These are phyloP conservation scores for Paraconiothyrium brasiliense DNA, from an alignment of 2,329 filamentous ascomycete species.

Conservation along the genomic window DNA sequence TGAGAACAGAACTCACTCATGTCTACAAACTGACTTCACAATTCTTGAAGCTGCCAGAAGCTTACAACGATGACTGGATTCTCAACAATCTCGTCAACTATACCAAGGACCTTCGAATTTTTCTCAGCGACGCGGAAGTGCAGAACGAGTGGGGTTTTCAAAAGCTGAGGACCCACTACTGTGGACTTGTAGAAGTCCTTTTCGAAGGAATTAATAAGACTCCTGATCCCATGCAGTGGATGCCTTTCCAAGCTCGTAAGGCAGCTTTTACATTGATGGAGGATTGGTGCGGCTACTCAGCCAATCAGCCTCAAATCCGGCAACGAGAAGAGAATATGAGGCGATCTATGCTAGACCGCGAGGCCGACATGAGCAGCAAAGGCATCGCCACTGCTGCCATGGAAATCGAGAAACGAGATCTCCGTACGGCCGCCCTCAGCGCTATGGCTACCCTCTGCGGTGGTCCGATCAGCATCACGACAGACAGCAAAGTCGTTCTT, in stretches of 20 bases:
- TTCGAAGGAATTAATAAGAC: conserved; percentile 91
- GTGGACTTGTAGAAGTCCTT: conserved; percentile 89
- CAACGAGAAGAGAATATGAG: conserved; percentile 88
- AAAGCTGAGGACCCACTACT: conserved; percentile 90
- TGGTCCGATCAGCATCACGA: conserved; percentile 83
- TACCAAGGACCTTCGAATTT: conserved; percentile 90
- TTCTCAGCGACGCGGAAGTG: conserved; percentile 92
- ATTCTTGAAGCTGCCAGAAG: conserved; percentile 80
- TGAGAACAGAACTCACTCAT: conserved; percentile 94
- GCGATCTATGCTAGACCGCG: conserved; percentile 82
- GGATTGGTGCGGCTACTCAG: conserved; percentile 98
- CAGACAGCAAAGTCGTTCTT: conserved; percentile 84
- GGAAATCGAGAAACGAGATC: conserved; percentile 95
- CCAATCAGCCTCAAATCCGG: conserved; percentile 84
- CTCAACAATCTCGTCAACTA: conserved; percentile 88
- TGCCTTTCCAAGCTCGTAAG: conserved; percentile 95
- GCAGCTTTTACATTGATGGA: conserved; percentile 98
- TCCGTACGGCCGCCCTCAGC: conserved; percentile 88
- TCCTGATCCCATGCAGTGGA: conserved; percentile 87
- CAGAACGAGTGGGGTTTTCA: conserved; percentile 96
- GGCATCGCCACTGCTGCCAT: conserved; percentile 86
- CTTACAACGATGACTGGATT: conserved; percentile 89
- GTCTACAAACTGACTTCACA: conserved; percentile 94
- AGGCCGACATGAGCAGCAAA: conserved; percentile 75
- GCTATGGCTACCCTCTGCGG: conserved; percentile 94